Conservation (phyloP, 202 grass and related monocot species). For the Digitaria exilis region DNA sequence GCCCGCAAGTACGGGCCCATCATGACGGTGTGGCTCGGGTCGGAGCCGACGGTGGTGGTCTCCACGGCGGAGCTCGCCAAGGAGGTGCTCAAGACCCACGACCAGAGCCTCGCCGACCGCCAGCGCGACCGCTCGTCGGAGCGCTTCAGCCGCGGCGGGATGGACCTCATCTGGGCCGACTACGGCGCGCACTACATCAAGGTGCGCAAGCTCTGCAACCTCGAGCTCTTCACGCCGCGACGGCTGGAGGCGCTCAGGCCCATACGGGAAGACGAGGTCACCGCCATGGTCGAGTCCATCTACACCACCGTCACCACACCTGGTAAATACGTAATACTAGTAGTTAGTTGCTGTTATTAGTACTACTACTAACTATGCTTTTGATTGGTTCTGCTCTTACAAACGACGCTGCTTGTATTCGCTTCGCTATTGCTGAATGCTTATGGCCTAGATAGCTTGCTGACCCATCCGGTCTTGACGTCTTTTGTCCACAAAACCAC, state of each 20-base stretch:
- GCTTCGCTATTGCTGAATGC: background rate
- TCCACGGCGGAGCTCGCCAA: constrained; percentile 67
- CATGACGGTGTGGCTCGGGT: constrained; percentile 82
- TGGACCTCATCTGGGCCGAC: constrained; percentile 89
- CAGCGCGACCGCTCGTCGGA: constrained; percentile 51
- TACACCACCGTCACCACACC: constrained; percentile 45
- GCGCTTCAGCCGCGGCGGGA: constrained; percentile 70
- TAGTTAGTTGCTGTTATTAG: background rate
- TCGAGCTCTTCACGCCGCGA: constrained; percentile 80
- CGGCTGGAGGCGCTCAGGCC: constrained; percentile 77
- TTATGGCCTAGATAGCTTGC: background rate
- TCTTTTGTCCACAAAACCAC: background rate
- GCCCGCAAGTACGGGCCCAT: constrained; percentile 71
- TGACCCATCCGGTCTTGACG: background rate
- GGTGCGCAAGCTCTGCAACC: constrained; percentile 87
- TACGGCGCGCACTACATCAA: constrained; percentile 86
- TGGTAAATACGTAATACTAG: constrained; percentile 53
- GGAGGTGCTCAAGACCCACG: constrained; percentile 87
- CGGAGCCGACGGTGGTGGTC: constrained; percentile 65
- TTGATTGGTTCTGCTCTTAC: too few relatives aligned
- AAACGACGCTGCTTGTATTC: background rate
- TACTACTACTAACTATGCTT: too few relatives aligned
- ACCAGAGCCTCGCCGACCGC: constrained; percentile 81
- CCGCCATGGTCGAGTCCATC: constrained; percentile 85
- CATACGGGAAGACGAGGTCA: constrained; percentile 84